Base-by-base conservation (phyloP, 257 asterid species). In the Fraxinus americana region DNA sequence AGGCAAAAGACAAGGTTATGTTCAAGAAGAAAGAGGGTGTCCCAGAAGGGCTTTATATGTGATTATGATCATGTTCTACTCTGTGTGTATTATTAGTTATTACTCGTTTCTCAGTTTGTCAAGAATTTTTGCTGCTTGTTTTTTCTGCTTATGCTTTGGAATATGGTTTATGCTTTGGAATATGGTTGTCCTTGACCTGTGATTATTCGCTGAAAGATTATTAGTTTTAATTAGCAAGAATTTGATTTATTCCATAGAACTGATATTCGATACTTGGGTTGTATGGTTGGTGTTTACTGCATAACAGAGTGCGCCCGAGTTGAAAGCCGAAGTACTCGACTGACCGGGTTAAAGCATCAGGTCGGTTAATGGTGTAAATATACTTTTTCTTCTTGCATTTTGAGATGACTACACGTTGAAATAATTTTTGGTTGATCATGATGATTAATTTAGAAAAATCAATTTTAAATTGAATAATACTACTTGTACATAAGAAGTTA, bases 1-100 rank as follows among this genome's bases (percentile, higher is more conserved):
- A 86, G 81, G 92, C 92, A 2, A 88, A 88, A 71, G 90, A 88
- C 79, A 88, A 88, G 83, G 90, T 88, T 77, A 86, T 88, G 92
- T 88, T 48, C 57, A 14, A 48, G 57, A 48, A 48, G n/a, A 48
- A 48, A 14, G 57, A 48, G 6, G 57, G 57, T 48, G 57, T 48
- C 19, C 57, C 57, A 48, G 57, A 48, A 13, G 57, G 57, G 57
- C 57, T 48, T 12, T 13, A 48, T 48, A 48, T 48, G 57, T 48
- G 57, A 48, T 48, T 2, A 16, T 48, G 19, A 48, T 48, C n/a
- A 48, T 48, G n/a, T 48, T 77, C 35, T 12, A 2, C 34, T 54
- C n/a, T 70, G 77, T 52, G 52, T 39, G 75, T 16, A 72, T 27
- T 16, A 72, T 29, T 69, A 8, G 66, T 27, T 16, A 72, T 29